These are phyloP conservation scores for Pichia sp. DNA, from an alignment of 1,139 yeast genomes.

Conservation along the genomic window DNA sequence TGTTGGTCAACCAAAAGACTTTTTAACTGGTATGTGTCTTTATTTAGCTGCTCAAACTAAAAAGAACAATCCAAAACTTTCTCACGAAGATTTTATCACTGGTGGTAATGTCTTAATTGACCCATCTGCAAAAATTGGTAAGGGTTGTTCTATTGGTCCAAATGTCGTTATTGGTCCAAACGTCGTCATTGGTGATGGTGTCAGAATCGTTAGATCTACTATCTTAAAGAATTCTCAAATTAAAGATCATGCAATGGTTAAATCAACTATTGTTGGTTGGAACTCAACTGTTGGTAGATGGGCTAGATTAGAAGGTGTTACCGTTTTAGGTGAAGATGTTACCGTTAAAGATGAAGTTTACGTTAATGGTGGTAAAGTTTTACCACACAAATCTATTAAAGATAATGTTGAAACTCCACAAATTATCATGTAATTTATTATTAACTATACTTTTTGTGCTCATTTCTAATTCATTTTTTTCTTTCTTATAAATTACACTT, in stretches of 20 bases:
- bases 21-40: conserved; percentile 91
- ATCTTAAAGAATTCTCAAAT: conserved; percentile 85
- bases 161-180: conserved; percentile 97
- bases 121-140: conserved; percentile 90
- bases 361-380: conserved; percentile 98
- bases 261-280: conserved; percentile 99
- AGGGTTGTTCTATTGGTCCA: conserved; percentile 95
- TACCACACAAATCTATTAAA: conserved; percentile 97
- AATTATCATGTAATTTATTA: conserved; percentile 74
- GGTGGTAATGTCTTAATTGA: conserved; percentile 95
- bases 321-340: conserved; percentile 98
- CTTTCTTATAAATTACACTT: too few species aligned
- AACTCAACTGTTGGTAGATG: conserved; percentile 96
- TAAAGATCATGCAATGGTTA: conserved; percentile 97
- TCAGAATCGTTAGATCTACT: conserved; percentile 94
- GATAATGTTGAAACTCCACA: conserved; percentile 96
- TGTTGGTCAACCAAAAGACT: conserved; percentile 99
- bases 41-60: conserved; percentile 83
- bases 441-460: too few species aligned
- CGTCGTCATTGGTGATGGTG: conserved; percentile 96
- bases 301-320: conserved; percentile 98
- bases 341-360: conserved; percentile 97
- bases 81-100: conserved; percentile 64
- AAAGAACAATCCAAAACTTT: conserved; percentile 67
- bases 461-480: too few species aligned